phyloP scores from a whole-genome alignment of 2,329 filamentous ascomycete genomes.

The Septoria linicola region DNA sequence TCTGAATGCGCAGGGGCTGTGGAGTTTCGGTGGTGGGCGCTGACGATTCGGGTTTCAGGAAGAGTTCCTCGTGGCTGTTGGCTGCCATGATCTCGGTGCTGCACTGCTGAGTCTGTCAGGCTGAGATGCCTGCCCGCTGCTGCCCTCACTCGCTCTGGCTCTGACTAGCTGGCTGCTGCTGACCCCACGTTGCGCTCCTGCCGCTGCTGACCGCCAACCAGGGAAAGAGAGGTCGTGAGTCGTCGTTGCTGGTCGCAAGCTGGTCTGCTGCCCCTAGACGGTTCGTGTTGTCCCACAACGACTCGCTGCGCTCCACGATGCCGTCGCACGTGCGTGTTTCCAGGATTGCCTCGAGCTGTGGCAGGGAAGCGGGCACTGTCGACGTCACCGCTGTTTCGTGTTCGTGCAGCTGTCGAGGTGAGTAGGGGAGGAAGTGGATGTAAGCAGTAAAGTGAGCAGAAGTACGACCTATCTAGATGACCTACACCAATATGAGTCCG shows the following conservation, averaged over 20 bases:
- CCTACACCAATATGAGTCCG: background rate
- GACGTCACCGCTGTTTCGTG: background rate
- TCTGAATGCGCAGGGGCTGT: slow-evolving; percentile 36
- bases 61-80: slow-evolving; percentile 27
- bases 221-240: too few species aligned
- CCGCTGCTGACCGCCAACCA: too few species aligned
- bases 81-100: slow-evolving; percentile 4
- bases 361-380: too few species aligned
- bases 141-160: background rate
- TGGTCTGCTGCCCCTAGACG: too few species aligned
- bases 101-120: too few species aligned
- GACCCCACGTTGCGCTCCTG: slow-evolving; percentile 2
- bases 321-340: background rate
- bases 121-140: too few species aligned
- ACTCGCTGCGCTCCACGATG: background rate
- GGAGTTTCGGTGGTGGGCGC: slow-evolving; percentile 29
- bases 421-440: background rate
- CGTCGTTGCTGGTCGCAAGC: too few species aligned
- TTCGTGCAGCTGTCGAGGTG: background rate
- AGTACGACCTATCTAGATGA: background rate
- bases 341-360: background rate
- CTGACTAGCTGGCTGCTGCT: background rate
- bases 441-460: background rate
- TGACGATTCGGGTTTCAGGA: slow-evolving; percentile 24
- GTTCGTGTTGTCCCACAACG: too few species aligned